A percentile compares a stretch with the other conserved stretches of the same genome.
Conservation (phyloP, 768 basidiomycete species). For the Hygrocybe coccinea region DNA sequence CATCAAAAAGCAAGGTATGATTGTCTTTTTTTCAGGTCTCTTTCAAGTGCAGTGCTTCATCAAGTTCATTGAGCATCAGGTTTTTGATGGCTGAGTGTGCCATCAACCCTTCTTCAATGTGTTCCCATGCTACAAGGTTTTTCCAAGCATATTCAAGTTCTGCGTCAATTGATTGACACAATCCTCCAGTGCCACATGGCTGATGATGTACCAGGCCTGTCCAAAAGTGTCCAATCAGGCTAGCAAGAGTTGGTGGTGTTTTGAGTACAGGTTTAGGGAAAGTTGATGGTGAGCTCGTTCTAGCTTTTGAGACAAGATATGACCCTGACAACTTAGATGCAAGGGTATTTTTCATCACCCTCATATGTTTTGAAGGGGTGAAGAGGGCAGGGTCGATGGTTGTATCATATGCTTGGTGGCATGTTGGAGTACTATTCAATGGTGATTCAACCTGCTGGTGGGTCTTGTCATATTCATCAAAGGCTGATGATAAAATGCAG, state of each 20-base stretch:
- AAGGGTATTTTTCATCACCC: conserved; percentile 13
- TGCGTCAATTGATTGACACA: neutral
- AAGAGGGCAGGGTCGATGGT: too few species aligned
- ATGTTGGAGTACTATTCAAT: neutral
- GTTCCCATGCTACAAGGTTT: neutral
- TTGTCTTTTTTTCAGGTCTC: neutral
- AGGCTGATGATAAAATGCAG: neutral
- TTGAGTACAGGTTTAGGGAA: neutral
- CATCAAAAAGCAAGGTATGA: neutral
- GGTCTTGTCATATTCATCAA: neutral
- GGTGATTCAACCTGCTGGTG: neutral
- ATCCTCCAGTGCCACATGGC: neutral
- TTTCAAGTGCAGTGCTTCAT: neutral
- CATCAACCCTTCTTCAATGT: neutral
- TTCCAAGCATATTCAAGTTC: neutral
- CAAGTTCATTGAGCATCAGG: neutral
- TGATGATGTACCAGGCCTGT: neutral
- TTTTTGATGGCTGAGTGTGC: neutral
- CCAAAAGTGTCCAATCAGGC: neutral
- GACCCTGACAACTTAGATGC: conserved; percentile 19
- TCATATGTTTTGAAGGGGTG: conserved; percentile 20
- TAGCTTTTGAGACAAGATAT: conserved; percentile 20
- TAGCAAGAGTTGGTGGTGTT: neutral
- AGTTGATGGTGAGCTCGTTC: neutral
- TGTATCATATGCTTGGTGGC: neutral